These are phyloP conservation scores for Plasmodium relictum DNA, from an alignment of 169 alveolate species.

Conservation along the genomic window DNA sequence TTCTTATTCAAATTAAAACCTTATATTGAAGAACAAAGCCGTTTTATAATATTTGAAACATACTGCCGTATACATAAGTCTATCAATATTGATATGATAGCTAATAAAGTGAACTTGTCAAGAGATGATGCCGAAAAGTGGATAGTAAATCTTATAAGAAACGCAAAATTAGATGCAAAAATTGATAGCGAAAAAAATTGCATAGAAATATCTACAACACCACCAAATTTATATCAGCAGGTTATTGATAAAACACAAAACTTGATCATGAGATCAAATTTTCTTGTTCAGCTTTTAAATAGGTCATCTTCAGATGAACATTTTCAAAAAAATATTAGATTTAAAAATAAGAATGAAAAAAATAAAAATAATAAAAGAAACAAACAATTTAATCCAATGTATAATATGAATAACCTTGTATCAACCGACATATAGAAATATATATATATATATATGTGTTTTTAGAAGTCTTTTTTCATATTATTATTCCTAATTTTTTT, in stretches of 20 bases:
- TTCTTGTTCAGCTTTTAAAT: slow-evolving; percentile 86
- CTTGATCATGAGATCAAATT: slow-evolving; percentile 86
- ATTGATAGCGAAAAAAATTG: slow-evolving; percentile 93
- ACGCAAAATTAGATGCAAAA: slow-evolving; percentile 91
- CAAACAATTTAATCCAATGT: slow-evolving; percentile 38
- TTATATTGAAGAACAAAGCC: slow-evolving; percentile 90
- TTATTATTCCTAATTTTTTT: too few relatives aligned
- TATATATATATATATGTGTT: too few relatives aligned
- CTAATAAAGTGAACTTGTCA: slow-evolving; percentile 90
- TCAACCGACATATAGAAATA: slow-evolving; percentile 12
- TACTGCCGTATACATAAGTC: slow-evolving; percentile 94
- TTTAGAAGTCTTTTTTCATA: too few relatives aligned
- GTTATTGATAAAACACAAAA: slow-evolving; percentile 91
- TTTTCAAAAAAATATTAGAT: slow-evolving; percentile 52
- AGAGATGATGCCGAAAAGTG: slow-evolving; percentile 93
- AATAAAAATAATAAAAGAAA: slow-evolving; percentile 26
- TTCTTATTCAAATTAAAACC: slow-evolving; percentile 90
- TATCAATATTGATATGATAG: slow-evolving; percentile 90
- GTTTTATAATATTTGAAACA: slow-evolving; percentile 92
- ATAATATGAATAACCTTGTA: slow-evolving; percentile 10
- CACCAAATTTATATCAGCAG: slow-evolving; percentile 91
- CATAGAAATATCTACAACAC: slow-evolving; percentile 91
- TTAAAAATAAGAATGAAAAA: slow-evolving; percentile 67
- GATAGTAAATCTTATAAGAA: slow-evolving; percentile 93
- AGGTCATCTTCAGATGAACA: slow-evolving; percentile 76